phyloP scores from a whole-genome alignment of 306 rosid species.

The Quercus bicolor region DNA sequence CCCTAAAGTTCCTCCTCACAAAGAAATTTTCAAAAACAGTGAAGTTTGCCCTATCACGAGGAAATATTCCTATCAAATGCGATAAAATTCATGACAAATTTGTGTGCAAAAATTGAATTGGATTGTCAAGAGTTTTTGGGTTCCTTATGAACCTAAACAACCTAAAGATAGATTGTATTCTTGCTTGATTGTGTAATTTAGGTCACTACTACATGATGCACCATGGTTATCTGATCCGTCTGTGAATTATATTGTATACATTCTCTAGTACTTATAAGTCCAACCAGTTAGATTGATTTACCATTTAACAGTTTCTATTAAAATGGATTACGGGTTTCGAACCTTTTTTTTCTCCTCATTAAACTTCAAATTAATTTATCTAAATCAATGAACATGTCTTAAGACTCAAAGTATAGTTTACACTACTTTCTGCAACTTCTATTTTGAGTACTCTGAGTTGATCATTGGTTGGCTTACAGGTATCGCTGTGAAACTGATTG shows the following conservation, averaged over 20 bases:
- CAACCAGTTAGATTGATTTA: background rate
- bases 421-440: background rate
- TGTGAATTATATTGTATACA: background rate
- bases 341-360: background rate
- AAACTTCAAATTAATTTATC: background rate
- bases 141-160: background rate
- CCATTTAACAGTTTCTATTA: background rate
- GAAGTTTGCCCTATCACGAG: background rate
- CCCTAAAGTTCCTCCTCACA: too few species aligned
- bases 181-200: background rate
- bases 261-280: background rate
- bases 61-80: background rate
- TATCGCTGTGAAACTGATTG: background rate
- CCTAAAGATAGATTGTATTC: background rate
- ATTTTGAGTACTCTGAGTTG: background rate
- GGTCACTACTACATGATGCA: background rate
- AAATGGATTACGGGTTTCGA: background rate
- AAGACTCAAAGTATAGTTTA: background rate
- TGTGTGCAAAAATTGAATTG: background rate
- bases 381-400: background rate
- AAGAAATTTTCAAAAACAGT: too few species aligned
- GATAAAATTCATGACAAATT: background rate
- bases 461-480: slow-evolving; percentile 9
- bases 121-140: background rate
- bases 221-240: background rate